Evolutionary conservation across 2,329 filamentous ascomycete species (phyloP).

Genomic region (Lithohypha guttulata): DNA sequence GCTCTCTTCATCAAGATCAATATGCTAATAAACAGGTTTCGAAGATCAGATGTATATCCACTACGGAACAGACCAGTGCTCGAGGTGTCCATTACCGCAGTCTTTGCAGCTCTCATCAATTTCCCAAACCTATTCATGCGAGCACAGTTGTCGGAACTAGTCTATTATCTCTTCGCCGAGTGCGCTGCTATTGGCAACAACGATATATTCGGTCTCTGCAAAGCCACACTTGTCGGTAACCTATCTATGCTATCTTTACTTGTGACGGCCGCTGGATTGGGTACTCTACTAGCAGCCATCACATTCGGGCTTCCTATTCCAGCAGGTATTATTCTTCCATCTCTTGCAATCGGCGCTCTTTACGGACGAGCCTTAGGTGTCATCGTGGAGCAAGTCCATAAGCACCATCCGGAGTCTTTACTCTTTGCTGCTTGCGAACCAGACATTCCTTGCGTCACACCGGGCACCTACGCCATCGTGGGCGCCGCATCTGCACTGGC

Average conservation of each 20-base stretch:
- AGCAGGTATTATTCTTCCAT: constrained; percentile 88
- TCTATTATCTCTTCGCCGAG: constrained; percentile 84
- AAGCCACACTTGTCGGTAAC: constrained; percentile 64
- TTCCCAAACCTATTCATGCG: constrained; percentile 96
- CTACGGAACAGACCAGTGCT: constrained; percentile 55
- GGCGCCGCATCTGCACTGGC: constrained; percentile 89
- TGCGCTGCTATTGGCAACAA: constrained; percentile 64
- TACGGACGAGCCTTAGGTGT: constrained; percentile 84
- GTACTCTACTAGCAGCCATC: constrained; percentile 72
- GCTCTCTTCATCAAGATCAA: constrained; percentile 92
- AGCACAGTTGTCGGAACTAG: constrained; percentile 79
- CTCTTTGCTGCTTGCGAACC: constrained; percentile 72
- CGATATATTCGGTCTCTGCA: constrained; percentile 84
- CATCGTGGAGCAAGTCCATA: constrained; percentile 77
- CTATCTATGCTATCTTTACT: constrained; percentile 73
- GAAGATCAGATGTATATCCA: constrained; percentile 42
- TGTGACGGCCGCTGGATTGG: constrained; percentile 68
- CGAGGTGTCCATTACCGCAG: constrained; percentile 69
- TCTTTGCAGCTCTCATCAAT: constrained; percentile 79
- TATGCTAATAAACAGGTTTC: constrained; percentile 74
- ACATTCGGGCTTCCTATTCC: constrained; percentile 93
- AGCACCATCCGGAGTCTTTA: constrained; percentile 64
- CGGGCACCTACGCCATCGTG: constrained; percentile 92
- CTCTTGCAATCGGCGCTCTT: constrained; percentile 88
- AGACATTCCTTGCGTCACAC: constrained; percentile 78